Evolutionary conservation across 768 basidiomycete species (phyloP), one percentile per base, ranked within the genome.

Genomic region (Mycena rebaudengoi): DNA sequence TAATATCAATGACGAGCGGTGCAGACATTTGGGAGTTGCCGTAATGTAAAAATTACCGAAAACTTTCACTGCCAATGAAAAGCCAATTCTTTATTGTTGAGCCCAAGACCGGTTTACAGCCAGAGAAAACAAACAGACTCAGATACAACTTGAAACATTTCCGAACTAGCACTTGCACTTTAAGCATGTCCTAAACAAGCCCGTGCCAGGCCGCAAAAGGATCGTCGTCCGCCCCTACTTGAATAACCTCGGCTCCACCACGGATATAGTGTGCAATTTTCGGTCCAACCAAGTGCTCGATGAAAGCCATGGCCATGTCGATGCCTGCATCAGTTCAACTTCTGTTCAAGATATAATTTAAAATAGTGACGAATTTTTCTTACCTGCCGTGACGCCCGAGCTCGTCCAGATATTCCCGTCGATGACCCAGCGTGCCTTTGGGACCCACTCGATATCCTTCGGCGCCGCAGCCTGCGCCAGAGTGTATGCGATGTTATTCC

Each of bases 401-500:
- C 70, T 70, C 11, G 76, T 78, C 78, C 78, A 79, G 41, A 74
- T 60, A 28, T 72, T 71, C 1, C 75, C 78, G 57, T 80, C 78
- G 4, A 75, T 67, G 14, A 78, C 75, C 77, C 78, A 79, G 16
- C 79, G 69, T 1, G 78, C 78, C 43, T 73, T 72, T 2, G 74
- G 67, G 2, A 75, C 69, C 78, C 78, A 79, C 1, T 65, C 54
- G 25, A 79, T 74, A 7, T 68, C 68, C 41, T 51, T 62, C 29
- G 55, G 48, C 20, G 52, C 64, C 58, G 46, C 53, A 45, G 51
- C 62, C 60, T 58, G 26, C 35, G 26, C 25, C 23, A 18, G n/a
- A n/a, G 18, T 46, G 37, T 11, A 55, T n/a, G 11, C 21, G 28
- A 45, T 11, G 13, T 35, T 16, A 20, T 25, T 40, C 23, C 7